Evolutionary conservation across 2,329 filamentous ascomycete genomes (phyloP).

Genomic region (Microascus cirrosus): DNA sequence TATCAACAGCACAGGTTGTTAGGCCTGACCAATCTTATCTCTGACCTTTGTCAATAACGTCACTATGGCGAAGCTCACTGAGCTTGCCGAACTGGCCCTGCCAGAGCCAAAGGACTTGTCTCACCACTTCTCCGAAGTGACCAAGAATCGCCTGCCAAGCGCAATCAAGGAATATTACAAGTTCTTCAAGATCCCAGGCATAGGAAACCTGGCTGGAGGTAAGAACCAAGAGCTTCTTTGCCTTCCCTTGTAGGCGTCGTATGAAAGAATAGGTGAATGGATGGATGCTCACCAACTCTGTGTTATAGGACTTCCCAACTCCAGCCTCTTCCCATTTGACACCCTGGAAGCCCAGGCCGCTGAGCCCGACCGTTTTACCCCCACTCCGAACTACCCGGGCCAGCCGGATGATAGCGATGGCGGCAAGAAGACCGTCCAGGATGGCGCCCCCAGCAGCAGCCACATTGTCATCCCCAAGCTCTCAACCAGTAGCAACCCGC

Average conservation of each 20-base stretch:
- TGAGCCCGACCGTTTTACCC: constrained; percentile 61
- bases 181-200: constrained; percentile 60
- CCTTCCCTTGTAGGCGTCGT: background rate
- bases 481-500: constrained; percentile 41
- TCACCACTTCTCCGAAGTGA: constrained; percentile 64
- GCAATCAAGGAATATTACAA: constrained; percentile 76
- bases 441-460: constrained; percentile 19
- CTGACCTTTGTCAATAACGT: background rate
- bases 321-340: constrained; percentile 79
- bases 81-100: background rate
- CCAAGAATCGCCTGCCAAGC: constrained; percentile 53
- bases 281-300: background rate
- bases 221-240: constrained; percentile 13
- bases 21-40: background rate
- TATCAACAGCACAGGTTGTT: too few species aligned
- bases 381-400: constrained; percentile 50
- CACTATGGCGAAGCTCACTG: background rate
- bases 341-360: constrained; percentile 77
- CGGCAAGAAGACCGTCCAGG: background rate
- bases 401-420: constrained; percentile 19
- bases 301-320: constrained; percentile 61
- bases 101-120: constrained; percentile 57
- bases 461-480: constrained; percentile 65
- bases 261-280: too few species aligned
- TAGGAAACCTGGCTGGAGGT: constrained; percentile 53